Conservation (phyloP, 306 rosid species). For the Acacia acuminata region DNA sequence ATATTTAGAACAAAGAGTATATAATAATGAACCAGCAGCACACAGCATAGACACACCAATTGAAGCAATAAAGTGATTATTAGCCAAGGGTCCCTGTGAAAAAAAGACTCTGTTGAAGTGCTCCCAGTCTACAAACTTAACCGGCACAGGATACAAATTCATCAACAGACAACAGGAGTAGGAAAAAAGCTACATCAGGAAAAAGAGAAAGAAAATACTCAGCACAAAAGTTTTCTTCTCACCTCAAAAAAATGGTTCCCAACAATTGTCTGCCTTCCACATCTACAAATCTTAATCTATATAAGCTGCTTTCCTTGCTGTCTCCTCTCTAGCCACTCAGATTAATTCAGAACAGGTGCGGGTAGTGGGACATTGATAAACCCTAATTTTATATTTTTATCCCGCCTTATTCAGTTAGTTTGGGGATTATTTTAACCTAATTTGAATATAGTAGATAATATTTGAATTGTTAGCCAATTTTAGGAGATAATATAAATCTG, state of each 20-base stretch:
- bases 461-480: no score
- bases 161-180: not conserved
- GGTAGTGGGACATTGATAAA: no score
- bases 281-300: slow-evolving; percentile 42
- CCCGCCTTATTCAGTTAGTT: no score
- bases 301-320: not conserved
- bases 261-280: slow-evolving; percentile 43
- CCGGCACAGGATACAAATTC: slow-evolving; percentile 28
- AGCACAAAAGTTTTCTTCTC: slow-evolving; percentile 39
- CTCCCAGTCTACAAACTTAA: slow-evolving; percentile 33
- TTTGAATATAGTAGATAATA: no score
- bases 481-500: no score
- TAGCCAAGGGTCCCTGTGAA: slow-evolving; percentile 18
- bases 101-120: not conserved
- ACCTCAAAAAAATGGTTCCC: slow-evolving; percentile 49
- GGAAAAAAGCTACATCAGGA: not conserved
- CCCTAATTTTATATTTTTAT: no score
- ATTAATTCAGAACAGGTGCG: slow-evolving; percentile 27
- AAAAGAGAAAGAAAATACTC: slow-evolving; percentile 29
- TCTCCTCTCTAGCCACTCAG: slow-evolving; percentile 5
- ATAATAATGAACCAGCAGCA: not conserved
- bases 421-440: no score
- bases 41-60: not conserved
- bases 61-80: slow-evolving; percentile 7
- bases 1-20: no score